Evolutionary conservation across 1,284 basidiomycete species (phyloP).

Genomic region (Marasmius sp.): DNA sequence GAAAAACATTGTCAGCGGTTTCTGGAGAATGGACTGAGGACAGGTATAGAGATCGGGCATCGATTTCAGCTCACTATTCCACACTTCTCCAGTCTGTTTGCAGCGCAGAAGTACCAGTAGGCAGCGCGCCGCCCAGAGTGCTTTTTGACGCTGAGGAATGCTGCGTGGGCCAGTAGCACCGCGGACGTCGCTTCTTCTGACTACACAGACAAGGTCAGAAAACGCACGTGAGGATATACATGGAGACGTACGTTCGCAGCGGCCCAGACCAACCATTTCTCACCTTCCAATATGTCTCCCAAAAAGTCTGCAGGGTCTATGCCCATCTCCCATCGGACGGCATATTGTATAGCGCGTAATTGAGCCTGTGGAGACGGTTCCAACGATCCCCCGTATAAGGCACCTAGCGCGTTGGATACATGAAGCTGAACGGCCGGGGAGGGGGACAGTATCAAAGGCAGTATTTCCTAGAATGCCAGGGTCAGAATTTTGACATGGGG

Average conservation of each 20-base stretch:
- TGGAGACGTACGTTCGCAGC: conserved; percentile 64
- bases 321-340: conserved; percentile 73
- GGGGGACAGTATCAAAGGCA: conserved; percentile 68
- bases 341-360: conserved; percentile 60
- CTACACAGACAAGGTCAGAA: conserved; percentile 33
- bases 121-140: conserved; percentile 60
- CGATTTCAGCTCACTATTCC: conserved; percentile 60
- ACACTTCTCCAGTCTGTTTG: conserved; percentile 73
- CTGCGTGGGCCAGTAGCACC: conserved; percentile 73
- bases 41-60: background rate
- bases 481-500: conserved; percentile 8
- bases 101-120: conserved; percentile 74
- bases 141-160: conserved; percentile 62
- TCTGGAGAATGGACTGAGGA: conserved; percentile 43
- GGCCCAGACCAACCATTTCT: conserved; percentile 80
- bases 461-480: conserved; percentile 54
- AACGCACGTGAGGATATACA: background rate
- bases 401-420: conserved; percentile 57
- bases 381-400: conserved; percentile 35
- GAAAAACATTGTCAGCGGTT: conserved; percentile 80
- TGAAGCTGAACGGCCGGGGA: conserved; percentile 60
- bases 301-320: conserved; percentile 60
- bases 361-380: conserved; percentile 64
- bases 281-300: conserved; percentile 60
- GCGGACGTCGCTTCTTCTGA: conserved; percentile 79